Base-by-base conservation (phyloP, 2,329 filamentous ascomycete genomes). In the Colletotrichum plurivorum region DNA sequence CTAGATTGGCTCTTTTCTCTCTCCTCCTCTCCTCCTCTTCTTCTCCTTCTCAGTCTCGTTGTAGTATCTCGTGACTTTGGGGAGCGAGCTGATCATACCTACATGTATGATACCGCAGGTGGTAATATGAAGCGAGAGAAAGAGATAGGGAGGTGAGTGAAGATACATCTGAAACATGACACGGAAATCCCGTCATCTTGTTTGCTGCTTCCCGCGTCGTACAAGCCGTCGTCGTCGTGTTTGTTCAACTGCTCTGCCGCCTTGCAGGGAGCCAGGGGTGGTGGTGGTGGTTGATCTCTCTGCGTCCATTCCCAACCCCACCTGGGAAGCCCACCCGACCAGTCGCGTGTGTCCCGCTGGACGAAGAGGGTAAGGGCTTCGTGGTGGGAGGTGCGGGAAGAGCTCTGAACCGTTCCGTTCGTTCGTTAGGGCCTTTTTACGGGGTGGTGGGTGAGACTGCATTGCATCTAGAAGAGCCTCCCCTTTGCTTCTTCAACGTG, bases 1-100 rank as follows among this genome's bases (percentile, higher is more conserved):
- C 45, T 43, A 67, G 43, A 67, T 67, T 62, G 63, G 43, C 65
- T 58, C 53, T 59, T 46, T 18, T n/a, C 52, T 39, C 20, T 27
- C 48, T 22, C 48, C 20, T 51, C 22, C 10, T 22, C 18, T 15
- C 13, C 5, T 8, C 7, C 9, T 31, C 27, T 4, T 10, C 31
- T 36, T 9, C 22, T 25, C 10, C 31, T 5, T 10, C 31, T 12
- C 8, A 10, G 2, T 36, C 31, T 36, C 10, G 31, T 36, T 36
- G 31, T 36, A 1, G 31, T 36, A 36, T 36, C 31, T 36, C 31
- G 31, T 10, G 31, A 36, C 31, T 4, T 36, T 36, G 31, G 31
- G 8, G 8, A 10, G 31, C 31, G 8, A 36, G 31, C 31, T 36
- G 31, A 9, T 36, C 31, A 8, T 36, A 36, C 31, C 31, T 36